Conservation (phyloP, 345 rosid genomes). For the Zanthoxylum bungeanum region DNA sequence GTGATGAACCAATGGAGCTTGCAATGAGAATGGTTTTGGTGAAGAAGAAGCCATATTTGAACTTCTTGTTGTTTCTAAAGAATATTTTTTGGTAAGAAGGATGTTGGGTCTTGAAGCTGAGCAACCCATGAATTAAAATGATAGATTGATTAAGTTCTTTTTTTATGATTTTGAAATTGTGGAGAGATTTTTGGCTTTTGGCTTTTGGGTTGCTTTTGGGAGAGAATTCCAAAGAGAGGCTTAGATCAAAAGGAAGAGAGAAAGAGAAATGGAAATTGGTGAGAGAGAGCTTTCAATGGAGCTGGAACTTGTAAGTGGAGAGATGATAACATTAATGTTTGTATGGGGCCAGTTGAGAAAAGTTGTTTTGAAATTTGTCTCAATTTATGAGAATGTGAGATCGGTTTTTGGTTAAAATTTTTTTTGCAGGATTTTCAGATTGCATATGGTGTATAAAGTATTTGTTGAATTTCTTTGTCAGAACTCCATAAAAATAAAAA, state of each 20-base stretch:
- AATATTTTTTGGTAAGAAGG: slow-evolving; percentile 10
- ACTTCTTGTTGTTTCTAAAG: too few species aligned
- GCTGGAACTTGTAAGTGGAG: slow-evolving; percentile 29
- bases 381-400: background rate
- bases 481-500: background rate
- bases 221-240: slow-evolving; percentile 7
- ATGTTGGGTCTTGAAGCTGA: slow-evolving; percentile 52
- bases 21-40: background rate
- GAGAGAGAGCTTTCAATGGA: slow-evolving; percentile 52
- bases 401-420: background rate
- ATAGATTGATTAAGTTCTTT: background rate
- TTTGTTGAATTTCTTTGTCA: background rate
- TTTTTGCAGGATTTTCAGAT: background rate
- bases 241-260: slow-evolving; percentile 15
- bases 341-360: background rate
- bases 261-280: slow-evolving; percentile 23
- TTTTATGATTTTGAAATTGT: background rate
- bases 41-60: too few species aligned
- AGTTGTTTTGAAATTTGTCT: background rate
- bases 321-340: slow-evolving; percentile 20
- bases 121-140: slow-evolving; percentile 60
- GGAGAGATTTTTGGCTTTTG: background rate
- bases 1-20: slow-evolving; percentile 74
- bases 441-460: too few species aligned
- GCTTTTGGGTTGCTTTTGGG: slow-evolving; percentile 8